Conservation (phyloP, 352 stramenopile genomes). For the Aphanomyces cochlioides region DNA sequence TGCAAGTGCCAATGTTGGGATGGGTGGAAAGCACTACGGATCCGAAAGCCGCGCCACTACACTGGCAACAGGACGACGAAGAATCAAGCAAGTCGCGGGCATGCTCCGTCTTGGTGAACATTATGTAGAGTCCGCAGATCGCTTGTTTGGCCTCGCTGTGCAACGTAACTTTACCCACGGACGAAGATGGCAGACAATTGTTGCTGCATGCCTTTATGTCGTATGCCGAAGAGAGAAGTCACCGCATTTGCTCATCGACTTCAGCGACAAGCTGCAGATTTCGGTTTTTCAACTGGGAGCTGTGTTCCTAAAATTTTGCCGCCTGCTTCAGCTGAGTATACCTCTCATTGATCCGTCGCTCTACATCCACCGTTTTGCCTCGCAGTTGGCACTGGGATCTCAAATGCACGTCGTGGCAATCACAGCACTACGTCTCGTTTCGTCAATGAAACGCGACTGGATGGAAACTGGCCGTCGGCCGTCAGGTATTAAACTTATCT, state of each 20-base stretch:
- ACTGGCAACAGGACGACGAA: constrained; percentile 92
- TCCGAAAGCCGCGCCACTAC: constrained; percentile 95
- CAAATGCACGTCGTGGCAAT: constrained; percentile 91
- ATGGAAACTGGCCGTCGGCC: constrained; percentile 96
- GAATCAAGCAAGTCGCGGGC: constrained; percentile 91
- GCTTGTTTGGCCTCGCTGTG: constrained; percentile 94
- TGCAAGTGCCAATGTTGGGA: constrained; percentile 70
- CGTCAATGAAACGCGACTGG: constrained; percentile 99
- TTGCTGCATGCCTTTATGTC: constrained; percentile 98
- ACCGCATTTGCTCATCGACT: constrained; percentile 99
- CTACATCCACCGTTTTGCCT: constrained; percentile 98
- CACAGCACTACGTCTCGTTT: constrained; percentile 94
- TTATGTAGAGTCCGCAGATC: constrained; percentile 95
- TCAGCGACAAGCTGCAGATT: constrained; percentile 97
- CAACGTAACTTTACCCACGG: constrained; percentile 97
- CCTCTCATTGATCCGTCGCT: constrained; percentile 98
- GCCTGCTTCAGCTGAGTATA: constrained; percentile 94
- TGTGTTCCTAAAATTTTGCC: constrained; percentile 89
- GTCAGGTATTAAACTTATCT: constrained; percentile 51
- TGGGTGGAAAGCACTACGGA: constrained; percentile 89
- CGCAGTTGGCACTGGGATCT: constrained; percentile 96
- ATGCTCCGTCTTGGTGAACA: constrained; percentile 91
- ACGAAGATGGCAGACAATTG: constrained; percentile 93
- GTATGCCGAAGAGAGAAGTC: constrained; percentile 97
- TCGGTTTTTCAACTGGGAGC: constrained; percentile 85